These are phyloP conservation scores for Suillus luteus DNA, from an alignment of 768 basidiomycete species.

Conservation along the genomic window DNA sequence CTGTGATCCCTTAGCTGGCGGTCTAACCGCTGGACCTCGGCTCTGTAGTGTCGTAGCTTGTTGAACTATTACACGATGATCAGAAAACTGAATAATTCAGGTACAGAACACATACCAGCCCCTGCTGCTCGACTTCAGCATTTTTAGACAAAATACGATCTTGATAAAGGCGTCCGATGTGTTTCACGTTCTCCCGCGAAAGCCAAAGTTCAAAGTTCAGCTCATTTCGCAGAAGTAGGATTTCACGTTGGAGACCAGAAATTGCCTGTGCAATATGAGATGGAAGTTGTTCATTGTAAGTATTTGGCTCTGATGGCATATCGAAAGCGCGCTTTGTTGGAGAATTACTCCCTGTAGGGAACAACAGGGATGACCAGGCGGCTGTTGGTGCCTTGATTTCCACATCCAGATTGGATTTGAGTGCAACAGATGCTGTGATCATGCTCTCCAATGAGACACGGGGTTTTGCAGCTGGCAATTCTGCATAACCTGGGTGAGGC, in stretches of 20 bases:
- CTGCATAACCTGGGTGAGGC: constrained; percentile 38
- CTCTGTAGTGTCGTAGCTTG: constrained; percentile 75
- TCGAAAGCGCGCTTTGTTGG: constrained; percentile 24
- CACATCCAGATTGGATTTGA: constrained; percentile 70
- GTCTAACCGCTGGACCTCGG: constrained; percentile 66
- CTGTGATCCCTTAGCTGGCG: constrained; percentile 73
- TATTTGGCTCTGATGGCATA: constrained; percentile 22
- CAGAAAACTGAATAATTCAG: constrained; percentile 3
- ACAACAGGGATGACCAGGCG: constrained; percentile 54
- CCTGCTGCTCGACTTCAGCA: constrained; percentile 81
- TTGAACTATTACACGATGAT: constrained; percentile 57
- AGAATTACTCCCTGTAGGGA: constrained; percentile 36
- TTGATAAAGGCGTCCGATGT: constrained; percentile 79
- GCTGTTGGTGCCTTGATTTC: constrained; percentile 55
- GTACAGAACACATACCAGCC: constrained; percentile 53
- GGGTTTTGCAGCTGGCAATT: constrained; percentile 32
- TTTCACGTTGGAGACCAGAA: constrained; percentile 71
- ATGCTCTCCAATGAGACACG: constrained; percentile 74
- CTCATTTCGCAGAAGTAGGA: constrained; percentile 74
- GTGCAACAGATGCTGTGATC: constrained; percentile 67
- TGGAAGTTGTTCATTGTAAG: constrained; percentile 34
- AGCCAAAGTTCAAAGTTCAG: constrained; percentile 87
- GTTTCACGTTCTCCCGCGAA: constrained; percentile 76
- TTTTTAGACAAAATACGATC: constrained; percentile 71
- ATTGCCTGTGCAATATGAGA: constrained; percentile 64